Evolutionary conservation across 371 early-diverging fungal genomes (phyloP), one percentile per base, ranked within the genome.

Genomic region (Basidiobolus meristosporus): DNA sequence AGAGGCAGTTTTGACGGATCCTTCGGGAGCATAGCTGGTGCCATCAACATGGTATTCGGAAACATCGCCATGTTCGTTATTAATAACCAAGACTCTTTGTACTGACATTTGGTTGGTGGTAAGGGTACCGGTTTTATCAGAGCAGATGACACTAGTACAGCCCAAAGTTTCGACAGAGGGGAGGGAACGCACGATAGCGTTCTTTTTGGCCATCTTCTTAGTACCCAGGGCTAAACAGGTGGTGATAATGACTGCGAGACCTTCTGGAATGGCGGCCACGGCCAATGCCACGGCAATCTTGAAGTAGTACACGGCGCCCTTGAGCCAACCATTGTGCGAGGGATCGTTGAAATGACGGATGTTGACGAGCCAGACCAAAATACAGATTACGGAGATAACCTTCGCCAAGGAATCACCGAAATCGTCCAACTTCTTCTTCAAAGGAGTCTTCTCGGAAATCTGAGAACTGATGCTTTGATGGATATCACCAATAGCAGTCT

Each of bases 231-330:
- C 93, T 40, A 98, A 68, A 54, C 93, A 93, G 31, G 93, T 90
- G 18, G 97, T 93, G 44, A 97, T 95, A 41, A 95, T 88, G 36
- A 91, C 93, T 12, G 92, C 86, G 29, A 98, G 59, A 40, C 98
- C 98, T 70, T 98, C 98, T 39, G 98, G 98, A 49, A 98, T 96
- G 38, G 96, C 97, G 35, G 98, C 96, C 12, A 98, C 97, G 33
- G 98, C 98, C 44, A 98, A 62, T 7, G 97, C 93, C 38, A 98
- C 96, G 18, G 95, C 95, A 39, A 96, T 96, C 68, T 95, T 96
- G 64, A 89, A 90, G 54, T 87, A 87, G 59, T 86, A 86, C n/a
- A 89, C 63, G 18, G 86, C 84, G 46, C 87, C 87, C 44, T 79
- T 71, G 39, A 93, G 50, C 86, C 86, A 88, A 15, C 90, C 91